These are phyloP conservation scores for Fusarium tjaetaba DNA, from an alignment of 2,329 filamentous ascomycete genomes.

Conservation along the genomic window DNA sequence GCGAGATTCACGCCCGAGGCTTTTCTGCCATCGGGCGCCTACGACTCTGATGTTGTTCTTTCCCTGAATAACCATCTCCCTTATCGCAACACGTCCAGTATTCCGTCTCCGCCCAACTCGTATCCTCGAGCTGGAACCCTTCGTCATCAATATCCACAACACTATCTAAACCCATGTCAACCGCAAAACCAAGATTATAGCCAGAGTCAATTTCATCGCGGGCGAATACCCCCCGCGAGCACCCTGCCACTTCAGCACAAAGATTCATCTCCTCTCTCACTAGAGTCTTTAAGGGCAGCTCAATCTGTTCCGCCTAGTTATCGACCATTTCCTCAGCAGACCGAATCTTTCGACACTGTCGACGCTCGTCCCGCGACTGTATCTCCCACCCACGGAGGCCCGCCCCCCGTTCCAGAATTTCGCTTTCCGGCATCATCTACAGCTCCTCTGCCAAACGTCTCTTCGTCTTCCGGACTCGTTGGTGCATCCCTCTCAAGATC, in stretches of 20 bases:
- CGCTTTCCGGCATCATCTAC: conserved; percentile 35
- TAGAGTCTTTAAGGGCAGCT: conserved; percentile 40
- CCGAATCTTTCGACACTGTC: conserved; percentile 20
- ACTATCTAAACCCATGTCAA: conserved; percentile 33
- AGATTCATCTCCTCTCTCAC: conserved; percentile 36
- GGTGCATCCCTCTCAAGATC: conserved; percentile 43
- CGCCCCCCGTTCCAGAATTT: conserved; percentile 18
- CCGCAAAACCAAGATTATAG: conserved; percentile 28
- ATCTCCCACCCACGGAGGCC: conserved; percentile 32
- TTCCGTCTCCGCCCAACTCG: conserved; percentile 31
- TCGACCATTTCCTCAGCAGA: conserved; percentile 25
- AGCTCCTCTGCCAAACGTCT: conserved; percentile 35
- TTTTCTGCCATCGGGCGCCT: conserved; percentile 43
- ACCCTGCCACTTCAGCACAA: conserved; percentile 30
- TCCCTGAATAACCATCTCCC: conserved; percentile 31
- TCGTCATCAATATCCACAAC: conserved; percentile 39
- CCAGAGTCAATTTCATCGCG: conserved; percentile 28
- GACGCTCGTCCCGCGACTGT: conserved; percentile 26
- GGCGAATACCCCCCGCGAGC: conserved; percentile 39
- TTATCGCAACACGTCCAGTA: conserved; percentile 25
- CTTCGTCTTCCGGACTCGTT: conserved; percentile 30
- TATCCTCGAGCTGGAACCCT: conserved; percentile 33
- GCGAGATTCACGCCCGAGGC: conserved; percentile 41
- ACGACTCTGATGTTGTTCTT: conserved; percentile 36
- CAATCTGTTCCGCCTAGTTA: conserved; percentile 30